Evolutionary conservation across 495 filamentous ascomycete species (phyloP).

Genomic region (Talaromyces thailandensis): DNA sequence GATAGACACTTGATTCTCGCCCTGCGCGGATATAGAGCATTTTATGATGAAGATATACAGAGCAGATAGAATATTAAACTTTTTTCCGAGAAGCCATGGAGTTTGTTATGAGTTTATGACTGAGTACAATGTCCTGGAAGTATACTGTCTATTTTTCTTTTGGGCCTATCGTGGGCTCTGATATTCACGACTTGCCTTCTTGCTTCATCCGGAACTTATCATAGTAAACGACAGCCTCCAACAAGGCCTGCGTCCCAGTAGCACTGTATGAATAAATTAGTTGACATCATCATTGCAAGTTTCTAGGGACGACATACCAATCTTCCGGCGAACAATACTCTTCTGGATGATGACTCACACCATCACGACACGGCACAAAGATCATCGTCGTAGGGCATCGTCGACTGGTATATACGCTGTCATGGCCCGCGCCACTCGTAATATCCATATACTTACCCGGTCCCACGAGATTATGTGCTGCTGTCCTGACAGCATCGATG

Average conservation of each 20-base stretch:
- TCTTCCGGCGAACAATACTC: conserved; percentile 49
- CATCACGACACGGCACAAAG: conserved; percentile 53
- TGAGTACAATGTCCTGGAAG: no score
- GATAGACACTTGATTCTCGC: no score
- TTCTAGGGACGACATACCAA: conserved; percentile 16
- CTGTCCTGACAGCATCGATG: conserved; percentile 43
- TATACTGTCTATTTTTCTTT: no score
- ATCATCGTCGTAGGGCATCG: conserved; percentile 54
- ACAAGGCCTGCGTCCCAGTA: conserved; percentile 24
- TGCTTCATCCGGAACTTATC: conserved; percentile 13
- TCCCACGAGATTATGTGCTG: conserved; percentile 30
- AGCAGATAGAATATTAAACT: no score
- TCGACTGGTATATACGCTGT: conserved; percentile 48
- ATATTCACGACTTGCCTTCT: neutral
- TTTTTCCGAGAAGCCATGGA: no score
- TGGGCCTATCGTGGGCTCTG: no score
- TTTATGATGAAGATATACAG: no score
- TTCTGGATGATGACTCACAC: conserved; percentile 54
- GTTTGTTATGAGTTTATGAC: no score
- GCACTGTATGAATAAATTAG: conserved; percentile 13
- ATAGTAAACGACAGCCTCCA: conserved; percentile 27
- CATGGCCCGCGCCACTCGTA: conserved; percentile 54
- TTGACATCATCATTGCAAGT: neutral
- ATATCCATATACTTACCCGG: conserved; percentile 19
- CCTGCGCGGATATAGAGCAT: no score